These are phyloP conservation scores for Singerocomus rubriflavus DNA, from an alignment of 1,284 basidiomycete genomes.

Conservation along the genomic window DNA sequence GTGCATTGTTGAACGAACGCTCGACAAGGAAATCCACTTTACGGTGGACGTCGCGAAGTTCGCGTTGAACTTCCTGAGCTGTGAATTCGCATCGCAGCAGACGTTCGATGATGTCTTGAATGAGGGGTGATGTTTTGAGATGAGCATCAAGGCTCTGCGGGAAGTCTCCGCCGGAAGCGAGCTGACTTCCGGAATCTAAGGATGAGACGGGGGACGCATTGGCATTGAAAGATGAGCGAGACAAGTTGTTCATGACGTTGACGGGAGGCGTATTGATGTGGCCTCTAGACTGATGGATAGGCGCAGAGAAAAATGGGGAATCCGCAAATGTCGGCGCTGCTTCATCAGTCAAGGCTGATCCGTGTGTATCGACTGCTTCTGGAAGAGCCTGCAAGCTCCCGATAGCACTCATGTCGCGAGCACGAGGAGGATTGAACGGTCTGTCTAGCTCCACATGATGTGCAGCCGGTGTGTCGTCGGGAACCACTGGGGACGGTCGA, in stretches of 20 bases:
- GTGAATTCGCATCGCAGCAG: slow-evolving; percentile 69
- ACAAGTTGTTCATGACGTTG: slow-evolving; percentile 19
- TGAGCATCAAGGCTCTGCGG: slow-evolving; percentile 61
- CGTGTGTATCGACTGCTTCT: slow-evolving; percentile 50
- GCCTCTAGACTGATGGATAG: slow-evolving; percentile 29
- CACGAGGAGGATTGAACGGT: slow-evolving; percentile 39
- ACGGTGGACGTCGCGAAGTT: slow-evolving; percentile 68
- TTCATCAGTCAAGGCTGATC: slow-evolving; percentile 24
- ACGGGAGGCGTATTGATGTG: slow-evolving; percentile 31
- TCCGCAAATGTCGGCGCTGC: slow-evolving; percentile 34
- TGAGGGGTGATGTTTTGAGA: slow-evolving; percentile 67
- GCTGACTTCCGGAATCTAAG: slow-evolving; percentile 66
- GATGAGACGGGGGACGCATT: slow-evolving; percentile 73
- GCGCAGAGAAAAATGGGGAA: slow-evolving; percentile 33
- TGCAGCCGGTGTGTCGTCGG: slow-evolving; percentile 46
- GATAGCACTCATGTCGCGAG: slow-evolving; percentile 49
- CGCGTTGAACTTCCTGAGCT: slow-evolving; percentile 69
- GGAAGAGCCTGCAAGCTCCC: slow-evolving; percentile 51
- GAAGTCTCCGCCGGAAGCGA: slow-evolving; percentile 44
- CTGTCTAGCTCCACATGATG: slow-evolving; percentile 48
- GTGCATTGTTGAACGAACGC: slow-evolving; percentile 42
- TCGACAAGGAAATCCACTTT: slow-evolving; percentile 78
- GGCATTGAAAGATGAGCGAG: slow-evolving; percentile 40
- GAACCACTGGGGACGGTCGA: slow-evolving; percentile 34
- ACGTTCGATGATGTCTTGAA: slow-evolving; percentile 75